These are phyloP conservation scores for Cymbidium sinense DNA, from an alignment of 106 monocot genomes.

Conservation along the genomic window DNA sequence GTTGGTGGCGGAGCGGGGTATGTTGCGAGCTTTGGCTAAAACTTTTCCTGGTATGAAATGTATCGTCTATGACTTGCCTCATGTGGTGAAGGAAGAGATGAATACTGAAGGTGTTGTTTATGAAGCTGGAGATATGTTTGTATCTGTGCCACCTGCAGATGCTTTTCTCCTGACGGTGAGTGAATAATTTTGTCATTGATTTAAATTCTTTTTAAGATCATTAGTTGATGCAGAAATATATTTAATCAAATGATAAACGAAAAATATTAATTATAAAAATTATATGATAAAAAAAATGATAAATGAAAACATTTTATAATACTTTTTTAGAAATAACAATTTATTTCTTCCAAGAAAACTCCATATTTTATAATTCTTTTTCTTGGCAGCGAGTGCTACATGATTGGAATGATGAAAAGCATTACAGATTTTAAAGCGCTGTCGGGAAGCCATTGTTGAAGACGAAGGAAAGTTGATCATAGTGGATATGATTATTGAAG, in stretches of 20 bases:
- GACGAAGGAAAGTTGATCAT: conserved; percentile 10
- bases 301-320: too few species aligned
- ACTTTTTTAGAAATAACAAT: too few species aligned
- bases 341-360: not conserved
- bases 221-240: too few species aligned
- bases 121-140: not conserved
- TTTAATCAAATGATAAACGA: too few species aligned
- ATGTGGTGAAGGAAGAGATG: conserved; percentile 4
- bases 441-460: conserved; percentile 9
- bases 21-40: conserved; percentile 1
- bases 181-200: too few species aligned
- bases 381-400: conserved; percentile 2
- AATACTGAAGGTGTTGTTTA: not conserved
- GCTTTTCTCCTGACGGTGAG: conserved; percentile 13
- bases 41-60: conserved; percentile 11
- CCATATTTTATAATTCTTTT: not conserved
- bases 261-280: too few species aligned
- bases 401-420: conserved; percentile 10
- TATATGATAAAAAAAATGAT: too few species aligned
- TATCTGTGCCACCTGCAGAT: too few species aligned
- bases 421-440: not conserved
- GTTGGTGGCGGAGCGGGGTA: conserved; percentile 19
- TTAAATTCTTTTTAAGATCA: too few species aligned
- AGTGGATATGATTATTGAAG: conserved; percentile 1
- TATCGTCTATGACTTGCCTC: conserved; percentile 11